Percentiles rank a stretch among this genome's conserved stretches.
These are phyloP conservation scores for Cyberlindnera galapagoensis DNA, from an alignment of 805 yeast genomes.

Conservation along the genomic window DNA sequence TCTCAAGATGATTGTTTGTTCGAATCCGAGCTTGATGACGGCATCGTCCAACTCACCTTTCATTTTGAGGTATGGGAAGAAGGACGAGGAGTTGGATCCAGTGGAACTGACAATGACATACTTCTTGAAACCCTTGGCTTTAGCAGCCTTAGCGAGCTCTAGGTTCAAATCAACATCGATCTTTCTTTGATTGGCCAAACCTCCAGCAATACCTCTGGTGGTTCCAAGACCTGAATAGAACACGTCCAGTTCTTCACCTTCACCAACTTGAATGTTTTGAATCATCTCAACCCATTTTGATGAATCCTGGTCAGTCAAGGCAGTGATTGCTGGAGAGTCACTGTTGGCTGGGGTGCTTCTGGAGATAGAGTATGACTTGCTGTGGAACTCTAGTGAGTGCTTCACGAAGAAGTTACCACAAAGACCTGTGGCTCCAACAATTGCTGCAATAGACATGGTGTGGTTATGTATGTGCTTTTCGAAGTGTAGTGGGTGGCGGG, in stretches of 20 bases:
- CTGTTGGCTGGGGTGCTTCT: conserved; percentile 32
- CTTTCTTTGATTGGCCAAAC: conserved; percentile 57
- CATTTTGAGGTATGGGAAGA: conserved; percentile 54
- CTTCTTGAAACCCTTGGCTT: conserved; percentile 58
- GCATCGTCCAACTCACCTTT: conserved; percentile 77
- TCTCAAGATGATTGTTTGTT: conserved; percentile 64
- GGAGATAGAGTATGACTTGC: conserved; percentile 41
- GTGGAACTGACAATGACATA: conserved; percentile 59
- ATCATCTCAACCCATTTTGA: conserved; percentile 41
- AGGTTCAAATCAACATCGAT: conserved; percentile 73
- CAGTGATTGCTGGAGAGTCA: conserved; percentile 16
- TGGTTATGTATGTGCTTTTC: neutral
- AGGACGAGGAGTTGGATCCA: conserved; percentile 56
- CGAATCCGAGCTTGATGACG: conserved; percentile 54
- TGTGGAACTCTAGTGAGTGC: conserved; percentile 31
- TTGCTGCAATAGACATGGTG: conserved; percentile 23
- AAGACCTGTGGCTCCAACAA: conserved; percentile 75
- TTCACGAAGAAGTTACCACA: conserved; percentile 57
- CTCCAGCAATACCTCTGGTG: conserved; percentile 66
- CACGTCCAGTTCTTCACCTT: conserved; percentile 28
- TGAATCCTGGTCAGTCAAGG: conserved; percentile 40
- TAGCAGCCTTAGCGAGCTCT: conserved; percentile 67
- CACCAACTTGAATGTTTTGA: conserved; percentile 20
- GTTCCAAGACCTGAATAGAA: conserved; percentile 72
- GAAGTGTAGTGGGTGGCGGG: too few species aligned